Conservation (phyloP, 345 rosid species). For the Arabidopsis thaliana region DNA sequence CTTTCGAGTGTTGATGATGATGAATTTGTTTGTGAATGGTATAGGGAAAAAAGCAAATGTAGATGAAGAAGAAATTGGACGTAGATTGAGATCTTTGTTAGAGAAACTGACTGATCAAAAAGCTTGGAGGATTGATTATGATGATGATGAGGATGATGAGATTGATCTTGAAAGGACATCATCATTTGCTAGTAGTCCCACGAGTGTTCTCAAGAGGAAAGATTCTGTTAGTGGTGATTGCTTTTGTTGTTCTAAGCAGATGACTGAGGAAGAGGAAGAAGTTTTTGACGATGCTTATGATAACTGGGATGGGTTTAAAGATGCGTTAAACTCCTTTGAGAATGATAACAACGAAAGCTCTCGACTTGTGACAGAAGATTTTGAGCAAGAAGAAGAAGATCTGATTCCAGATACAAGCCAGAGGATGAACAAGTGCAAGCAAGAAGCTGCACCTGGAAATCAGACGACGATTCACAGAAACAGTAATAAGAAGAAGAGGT, state of each 20-base stretch:
- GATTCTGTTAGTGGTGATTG: constrained; percentile 29
- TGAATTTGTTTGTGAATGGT: neutral
- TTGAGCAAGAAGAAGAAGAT: constrained; percentile 24
- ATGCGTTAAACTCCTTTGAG: constrained; percentile 45
- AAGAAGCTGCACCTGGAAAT: neutral
- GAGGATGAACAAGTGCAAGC: constrained; percentile 27
- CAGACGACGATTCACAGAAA: neutral
- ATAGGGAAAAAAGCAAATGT: constrained; percentile 23
- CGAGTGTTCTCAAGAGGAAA: constrained; percentile 42
- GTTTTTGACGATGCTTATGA: constrained; percentile 44
- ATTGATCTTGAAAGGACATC: constrained; percentile 28
- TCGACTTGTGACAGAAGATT: constrained; percentile 23
- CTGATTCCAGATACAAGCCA: constrained; percentile 31
- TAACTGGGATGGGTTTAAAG: constrained; percentile 47
- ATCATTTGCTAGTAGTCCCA: constrained; percentile 40
- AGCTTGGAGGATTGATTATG: constrained; percentile 19
- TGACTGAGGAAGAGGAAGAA: constrained; percentile 50
- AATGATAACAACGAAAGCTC: constrained; percentile 19
- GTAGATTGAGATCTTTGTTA: neutral
- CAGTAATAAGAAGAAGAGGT: constrained; percentile 33
- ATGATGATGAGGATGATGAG: constrained; percentile 31
- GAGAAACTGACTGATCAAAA: constrained; percentile 17
- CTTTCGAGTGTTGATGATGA: constrained; percentile 19
- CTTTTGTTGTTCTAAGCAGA: constrained; percentile 43
- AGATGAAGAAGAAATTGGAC: constrained; percentile 17